phyloP scores from a whole-genome alignment of 164 flowering plant species.

The Macadamia tetraphylla region DNA sequence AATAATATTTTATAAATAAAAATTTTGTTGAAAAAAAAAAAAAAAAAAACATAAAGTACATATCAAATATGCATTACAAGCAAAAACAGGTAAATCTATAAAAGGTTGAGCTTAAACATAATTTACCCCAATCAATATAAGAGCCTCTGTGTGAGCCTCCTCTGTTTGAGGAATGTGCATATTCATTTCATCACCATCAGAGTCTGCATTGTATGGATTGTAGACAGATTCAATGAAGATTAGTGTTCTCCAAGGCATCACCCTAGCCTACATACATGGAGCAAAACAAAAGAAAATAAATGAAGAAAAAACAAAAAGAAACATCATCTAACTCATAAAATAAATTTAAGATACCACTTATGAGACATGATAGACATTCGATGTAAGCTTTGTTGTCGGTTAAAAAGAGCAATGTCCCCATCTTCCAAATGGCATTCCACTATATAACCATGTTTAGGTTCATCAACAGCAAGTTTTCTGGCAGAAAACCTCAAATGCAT shows the following conservation, averaged over 20 bases:
- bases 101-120: background rate
- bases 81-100: background rate
- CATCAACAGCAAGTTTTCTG: slow-evolving; percentile 64
- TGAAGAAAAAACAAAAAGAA: background rate
- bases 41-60: too few relatives aligned
- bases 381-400: slow-evolving; percentile 96
- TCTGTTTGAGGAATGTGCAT: slow-evolving; percentile 97
- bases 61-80: background rate
- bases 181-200: slow-evolving; percentile 99
- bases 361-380: slow-evolving; percentile 99
- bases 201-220: slow-evolving; percentile 98
- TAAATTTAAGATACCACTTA: slow-evolving; percentile 35
- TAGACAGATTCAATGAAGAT: slow-evolving; percentile 98
- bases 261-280: slow-evolving; percentile 58
- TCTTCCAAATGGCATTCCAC: slow-evolving; percentile 94
- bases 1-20: background rate
- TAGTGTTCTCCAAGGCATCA: slow-evolving; percentile 97
- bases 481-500: slow-evolving; percentile 43
- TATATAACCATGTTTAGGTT: slow-evolving; percentile 58
- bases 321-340: background rate
- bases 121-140: slow-evolving; percentile 85
- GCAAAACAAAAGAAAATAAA: background rate
- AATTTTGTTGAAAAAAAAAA: too few relatives aligned
- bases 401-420: slow-evolving; percentile 90
- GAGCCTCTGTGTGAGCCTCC: slow-evolving; percentile 98